phyloP scores from a whole-genome alignment of 2,329 filamentous ascomycete species.

The Ceratocystis alfenasii region DNA sequence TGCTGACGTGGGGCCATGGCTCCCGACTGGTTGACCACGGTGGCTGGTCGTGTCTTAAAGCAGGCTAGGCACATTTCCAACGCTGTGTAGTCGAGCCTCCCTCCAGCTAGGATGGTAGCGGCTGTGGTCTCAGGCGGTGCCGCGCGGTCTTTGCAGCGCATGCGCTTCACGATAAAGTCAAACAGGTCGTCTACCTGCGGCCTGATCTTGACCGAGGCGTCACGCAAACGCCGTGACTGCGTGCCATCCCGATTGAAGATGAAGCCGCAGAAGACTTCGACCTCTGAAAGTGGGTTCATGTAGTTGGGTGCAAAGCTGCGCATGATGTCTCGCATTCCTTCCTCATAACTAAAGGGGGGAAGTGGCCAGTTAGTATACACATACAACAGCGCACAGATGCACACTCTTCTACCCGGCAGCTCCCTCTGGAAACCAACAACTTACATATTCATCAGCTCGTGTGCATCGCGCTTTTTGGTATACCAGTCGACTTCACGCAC shows the following conservation, averaged over 20 bases:
- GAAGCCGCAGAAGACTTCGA: conserved; percentile 45
- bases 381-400: not conserved
- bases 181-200: conserved; percentile 41
- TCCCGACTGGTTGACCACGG: conserved; percentile 24
- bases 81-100: conserved; percentile 1
- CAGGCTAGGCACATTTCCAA: conserved; percentile 23
- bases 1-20: conserved; percentile 21
- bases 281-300: conserved; percentile 34
- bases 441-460: conserved; percentile 38
- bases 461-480: conserved; percentile 31
- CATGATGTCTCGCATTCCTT: conserved; percentile 26
- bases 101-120: not conserved
- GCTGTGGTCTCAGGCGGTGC: not conserved
- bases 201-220: conserved; percentile 40
- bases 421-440: conserved; percentile 22
- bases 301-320: conserved; percentile 31
- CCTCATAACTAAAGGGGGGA: conserved; percentile 16
- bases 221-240: conserved; percentile 41
- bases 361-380: not conserved
- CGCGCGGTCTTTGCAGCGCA: conserved; percentile 25
- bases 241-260: conserved; percentile 40
- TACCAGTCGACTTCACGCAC: conserved; percentile 29
- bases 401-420: no score
- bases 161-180: conserved; percentile 32
- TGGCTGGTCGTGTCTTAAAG: conserved; percentile 26